phyloP scores from a whole-genome alignment of 768 basidiomycete species.

The Boletus barrowsii region DNA sequence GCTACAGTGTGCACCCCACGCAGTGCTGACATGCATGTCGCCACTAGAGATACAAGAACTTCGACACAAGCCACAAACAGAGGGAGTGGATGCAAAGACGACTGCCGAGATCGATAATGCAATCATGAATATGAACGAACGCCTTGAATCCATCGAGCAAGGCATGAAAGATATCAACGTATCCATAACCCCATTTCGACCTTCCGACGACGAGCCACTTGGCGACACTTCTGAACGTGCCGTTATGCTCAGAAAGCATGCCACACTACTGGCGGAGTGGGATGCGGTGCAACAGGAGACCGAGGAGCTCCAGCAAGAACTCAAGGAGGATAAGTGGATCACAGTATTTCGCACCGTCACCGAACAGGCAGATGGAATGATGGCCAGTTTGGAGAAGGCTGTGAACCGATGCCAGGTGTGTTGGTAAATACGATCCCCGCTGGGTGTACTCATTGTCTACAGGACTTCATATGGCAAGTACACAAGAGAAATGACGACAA shows the following conservation, averaged over 20 bases:
- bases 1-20: neutral
- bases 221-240: conserved; percentile 39
- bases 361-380: conserved; percentile 97
- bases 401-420: conserved; percentile 85
- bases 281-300: conserved; percentile 75
- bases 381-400: conserved; percentile 92
- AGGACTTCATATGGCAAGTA: conserved; percentile 88
- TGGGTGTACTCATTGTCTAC: conserved; percentile 6
- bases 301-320: conserved; percentile 80
- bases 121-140: conserved; percentile 74
- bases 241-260: conserved; percentile 69
- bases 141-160: conserved; percentile 66
- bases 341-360: conserved; percentile 92
- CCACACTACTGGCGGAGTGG: conserved; percentile 75
- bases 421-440: neutral
- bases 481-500: conserved; percentile 56
- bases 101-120: conserved; percentile 78
- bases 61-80: conserved; percentile 78
- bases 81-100: conserved; percentile 48
- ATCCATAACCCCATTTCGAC: conserved; percentile 58
- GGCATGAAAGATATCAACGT: conserved; percentile 71
- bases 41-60: conserved; percentile 84
- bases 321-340: conserved; percentile 97
- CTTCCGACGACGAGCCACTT: conserved; percentile 44
- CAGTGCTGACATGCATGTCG: conserved; percentile 12